These are phyloP conservation scores for Triticum monococcum DNA, from an alignment of 176 grass and related monocot genomes.

Conservation along the genomic window DNA sequence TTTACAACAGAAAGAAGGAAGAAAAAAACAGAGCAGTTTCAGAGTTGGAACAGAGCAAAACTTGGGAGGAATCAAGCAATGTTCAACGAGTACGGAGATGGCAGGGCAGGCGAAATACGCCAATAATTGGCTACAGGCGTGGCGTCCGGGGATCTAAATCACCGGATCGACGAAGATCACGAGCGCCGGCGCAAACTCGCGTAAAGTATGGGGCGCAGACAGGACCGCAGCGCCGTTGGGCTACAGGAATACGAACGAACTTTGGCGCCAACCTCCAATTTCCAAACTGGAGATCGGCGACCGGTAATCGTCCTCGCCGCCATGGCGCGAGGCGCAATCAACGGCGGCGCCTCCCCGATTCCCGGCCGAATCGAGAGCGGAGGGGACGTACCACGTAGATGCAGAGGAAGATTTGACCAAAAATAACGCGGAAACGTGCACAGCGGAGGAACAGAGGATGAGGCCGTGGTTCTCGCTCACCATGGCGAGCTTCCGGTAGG, in stretches of 20 bases:
- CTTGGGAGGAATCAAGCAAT: neutral
- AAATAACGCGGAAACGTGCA: neutral
- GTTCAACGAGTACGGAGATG: neutral
- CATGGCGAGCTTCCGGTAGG: constrained; percentile 89
- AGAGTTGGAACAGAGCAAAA: neutral
- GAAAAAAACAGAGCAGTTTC: neutral
- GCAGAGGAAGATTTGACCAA: neutral
- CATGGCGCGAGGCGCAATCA: neutral
- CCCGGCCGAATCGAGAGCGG: neutral
- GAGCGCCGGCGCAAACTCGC: neutral
- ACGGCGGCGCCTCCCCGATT: neutral
- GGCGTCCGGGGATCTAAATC: neutral
- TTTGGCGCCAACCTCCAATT: constrained; percentile 30
- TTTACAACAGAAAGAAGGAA: neutral
- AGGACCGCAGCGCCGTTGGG: neutral
- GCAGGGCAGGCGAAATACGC: neutral
- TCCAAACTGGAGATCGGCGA: neutral
- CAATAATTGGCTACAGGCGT: neutral
- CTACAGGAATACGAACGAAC: neutral
- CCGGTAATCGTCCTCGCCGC: neutral
- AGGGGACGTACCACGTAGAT: neutral
- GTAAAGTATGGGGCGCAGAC: neutral
- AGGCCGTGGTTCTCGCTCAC: constrained; percentile 33
- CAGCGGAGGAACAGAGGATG: neutral
- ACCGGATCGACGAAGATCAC: neutral